Base-by-base conservation (phyloP, 1,284 basidiomycete species). In the Ceratobasidium sp. region DNA sequence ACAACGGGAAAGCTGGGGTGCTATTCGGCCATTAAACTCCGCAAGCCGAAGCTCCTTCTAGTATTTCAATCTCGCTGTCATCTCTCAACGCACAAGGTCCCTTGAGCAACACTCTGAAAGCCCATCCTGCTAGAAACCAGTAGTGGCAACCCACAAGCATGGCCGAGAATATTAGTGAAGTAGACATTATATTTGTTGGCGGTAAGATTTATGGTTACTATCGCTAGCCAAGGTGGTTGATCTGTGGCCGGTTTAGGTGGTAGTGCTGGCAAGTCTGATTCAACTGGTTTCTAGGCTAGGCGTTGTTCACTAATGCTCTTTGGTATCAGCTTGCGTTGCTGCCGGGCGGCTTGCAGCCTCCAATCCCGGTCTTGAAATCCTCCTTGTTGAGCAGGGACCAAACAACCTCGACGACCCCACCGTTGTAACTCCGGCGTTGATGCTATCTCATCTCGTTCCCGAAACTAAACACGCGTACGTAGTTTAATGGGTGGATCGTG, bases 101-200 rank as follows among this genome's bases (percentile, higher is more conserved):
- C 35, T 11, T 11, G 11, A 11, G 35, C 35, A 5, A 38, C 35
- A 38, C 35, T 38, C 35, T 11, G 35, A 38, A 4, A 38, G 11
- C 11, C 4, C 35, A 38, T 4, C 35, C 6, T 11, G 6, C 35
- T 11, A 11, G 11, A 11, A 38, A 4, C 35, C 11, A 38, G 6
- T 11, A 38, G 35, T 11, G 11, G 11, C 4, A 11, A 5, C 6
- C 35, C 35, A 38, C 35, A 38, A 11, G 11, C 35, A 38, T 38
- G 35, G 11, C 11, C 35, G 11, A 38, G 35, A 38, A 38, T 11
- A 38, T 38, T 16, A 38, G 38, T 1, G 46, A 64, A 32, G 62
- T 64, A 21, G 62, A 64, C 46, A 64, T 64, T 2, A 50, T 64
- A 14, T 64, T 64, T 49, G 62, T 49, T 9, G 62, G 62, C 23